Base-by-base conservation (phyloP, 371 early-diverging fungal genomes). In the Fennellomyces sp. region DNA sequence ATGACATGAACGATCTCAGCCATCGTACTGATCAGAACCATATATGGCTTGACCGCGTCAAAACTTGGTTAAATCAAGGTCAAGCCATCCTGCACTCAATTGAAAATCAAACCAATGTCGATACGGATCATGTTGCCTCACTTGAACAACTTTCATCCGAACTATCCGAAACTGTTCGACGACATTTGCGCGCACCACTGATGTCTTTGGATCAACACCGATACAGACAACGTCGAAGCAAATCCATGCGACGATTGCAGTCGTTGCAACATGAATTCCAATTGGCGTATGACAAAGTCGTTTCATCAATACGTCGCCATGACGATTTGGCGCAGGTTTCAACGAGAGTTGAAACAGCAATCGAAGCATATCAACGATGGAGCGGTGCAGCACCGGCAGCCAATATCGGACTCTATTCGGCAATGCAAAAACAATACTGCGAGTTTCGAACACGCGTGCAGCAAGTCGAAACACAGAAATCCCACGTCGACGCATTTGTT, bases 371-470 rank as follows among this genome's bases (percentile, higher is more conserved):
- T 28, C 51, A 51, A 29, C 51, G 28, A n/a, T 30, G 30, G 51
- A 28, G 51, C 15, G 33, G 28, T 5, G 51, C 28, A 26, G 15
- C 51, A 26, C 30, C 33, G 15, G 17, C 17, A 51, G 33, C 51
- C n/a, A 31, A 51, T 29, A 15, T 30, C 6, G 7, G n/a, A 29
- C n/a, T 30, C 12, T 30, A 51, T 15, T 28, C 33, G 6, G 33
- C 28, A 7, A 28, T 28, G 51, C 33, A 30, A 51, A 51, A 51
- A 31, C 51, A 51, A 51, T 28, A 51, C 33, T 51, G 51, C 51
- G 30, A 51, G 15, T 31, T 51, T 11, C 30, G n/a, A 17, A 7
- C 29, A 11, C 52, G 52, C 5, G 2, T 17, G 11, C 33, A 52
- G 29, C 52, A 52, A 33, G 11, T 31, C 21, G 19, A 13, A 3